Conservation (phyloP, 2,329 filamentous ascomycete species). For the Cadophora sp. region DNA sequence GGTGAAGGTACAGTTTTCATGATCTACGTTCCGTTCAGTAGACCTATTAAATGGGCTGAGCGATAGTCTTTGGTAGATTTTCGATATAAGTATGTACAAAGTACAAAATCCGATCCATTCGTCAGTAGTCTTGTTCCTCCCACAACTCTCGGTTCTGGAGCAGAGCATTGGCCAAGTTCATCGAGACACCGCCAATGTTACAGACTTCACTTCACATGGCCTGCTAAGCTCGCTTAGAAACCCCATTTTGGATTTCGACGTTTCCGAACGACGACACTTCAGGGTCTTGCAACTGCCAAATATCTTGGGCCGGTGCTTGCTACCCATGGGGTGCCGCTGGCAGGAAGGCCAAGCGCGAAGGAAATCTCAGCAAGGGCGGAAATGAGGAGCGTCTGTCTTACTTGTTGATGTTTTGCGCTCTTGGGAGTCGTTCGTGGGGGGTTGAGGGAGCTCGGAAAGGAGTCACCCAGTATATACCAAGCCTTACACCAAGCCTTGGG, state of each 20-base stretch:
- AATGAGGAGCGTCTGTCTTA: slow-evolving; percentile 12
- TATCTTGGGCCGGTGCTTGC: slow-evolving; percentile 2
- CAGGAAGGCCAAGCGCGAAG: not conserved
- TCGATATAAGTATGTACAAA: too few species aligned
- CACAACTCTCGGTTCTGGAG: not conserved
- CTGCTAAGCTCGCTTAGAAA: slow-evolving; percentile 2
- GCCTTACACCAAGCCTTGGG: slow-evolving; percentile 19
- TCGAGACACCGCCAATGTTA: slow-evolving; percentile 17
- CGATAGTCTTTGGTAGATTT: too few species aligned
- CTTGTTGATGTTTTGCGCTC: not conserved
- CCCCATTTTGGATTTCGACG: not conserved
- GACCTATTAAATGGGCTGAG: too few species aligned
- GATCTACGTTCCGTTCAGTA: too few species aligned
- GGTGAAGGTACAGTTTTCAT: too few species aligned
- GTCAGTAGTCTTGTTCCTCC: not conserved
- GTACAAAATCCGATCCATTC: too few species aligned
- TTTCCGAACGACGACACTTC: not conserved
- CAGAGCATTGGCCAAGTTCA: slow-evolving; percentile 16
- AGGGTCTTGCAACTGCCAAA: slow-evolving; percentile 16
- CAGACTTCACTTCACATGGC: not conserved
- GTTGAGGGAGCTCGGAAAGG: not conserved
- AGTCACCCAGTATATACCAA: slow-evolving; percentile 8
- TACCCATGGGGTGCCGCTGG: not conserved
- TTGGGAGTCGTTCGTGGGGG: not conserved
- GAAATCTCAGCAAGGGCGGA: not conserved